phyloP scores from a whole-genome alignment of 768 basidiomycete genomes.

The Dioszegia aurantiaca region DNA sequence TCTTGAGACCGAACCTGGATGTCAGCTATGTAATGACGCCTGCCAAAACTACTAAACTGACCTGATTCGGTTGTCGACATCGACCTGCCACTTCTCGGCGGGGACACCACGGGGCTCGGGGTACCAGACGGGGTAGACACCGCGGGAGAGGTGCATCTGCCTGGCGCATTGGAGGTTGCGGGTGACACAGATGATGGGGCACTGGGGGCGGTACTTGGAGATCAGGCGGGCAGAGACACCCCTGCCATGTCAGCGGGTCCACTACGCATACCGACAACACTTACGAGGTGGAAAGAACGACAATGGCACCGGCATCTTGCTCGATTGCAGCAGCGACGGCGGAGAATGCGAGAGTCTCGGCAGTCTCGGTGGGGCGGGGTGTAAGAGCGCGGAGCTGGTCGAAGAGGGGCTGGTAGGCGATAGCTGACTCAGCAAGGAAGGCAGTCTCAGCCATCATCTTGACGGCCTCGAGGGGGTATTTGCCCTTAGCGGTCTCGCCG shows the following conservation, averaged over 20 bases:
- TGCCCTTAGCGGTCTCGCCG: slow-evolving; percentile 97
- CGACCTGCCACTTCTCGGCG: slow-evolving; percentile 91
- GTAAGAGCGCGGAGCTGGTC: slow-evolving; percentile 79
- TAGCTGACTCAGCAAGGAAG: slow-evolving; percentile 88
- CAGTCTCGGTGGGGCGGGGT: slow-evolving; percentile 83
- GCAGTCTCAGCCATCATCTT: slow-evolving; percentile 99
- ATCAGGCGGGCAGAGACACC: slow-evolving; percentile 93
- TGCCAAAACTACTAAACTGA: slow-evolving; percentile 54
- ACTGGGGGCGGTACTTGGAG: slow-evolving; percentile 90
- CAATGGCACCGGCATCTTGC: slow-evolving; percentile 89
- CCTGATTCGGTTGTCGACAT: slow-evolving; percentile 60
- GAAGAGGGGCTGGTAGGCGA: slow-evolving; percentile 91
- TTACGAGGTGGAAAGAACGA: slow-evolving; percentile 82
- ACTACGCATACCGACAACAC: neutral
- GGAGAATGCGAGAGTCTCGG: slow-evolving; percentile 93
- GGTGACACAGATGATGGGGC: slow-evolving; percentile 95
- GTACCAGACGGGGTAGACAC: slow-evolving; percentile 97
- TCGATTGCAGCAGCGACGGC: slow-evolving; percentile 93
- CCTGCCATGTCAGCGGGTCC: slow-evolving; percentile 44
- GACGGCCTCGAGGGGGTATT: slow-evolving; percentile 93
- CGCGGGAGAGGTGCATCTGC: slow-evolving; percentile 94
- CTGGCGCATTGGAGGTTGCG: slow-evolving; percentile 93
- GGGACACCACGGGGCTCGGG: slow-evolving; percentile 85
- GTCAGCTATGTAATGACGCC: neutral
- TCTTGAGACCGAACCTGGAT: slow-evolving; percentile 69